Conservation (phyloP, 805 yeast species). For the Suhomyces sp. region DNA sequence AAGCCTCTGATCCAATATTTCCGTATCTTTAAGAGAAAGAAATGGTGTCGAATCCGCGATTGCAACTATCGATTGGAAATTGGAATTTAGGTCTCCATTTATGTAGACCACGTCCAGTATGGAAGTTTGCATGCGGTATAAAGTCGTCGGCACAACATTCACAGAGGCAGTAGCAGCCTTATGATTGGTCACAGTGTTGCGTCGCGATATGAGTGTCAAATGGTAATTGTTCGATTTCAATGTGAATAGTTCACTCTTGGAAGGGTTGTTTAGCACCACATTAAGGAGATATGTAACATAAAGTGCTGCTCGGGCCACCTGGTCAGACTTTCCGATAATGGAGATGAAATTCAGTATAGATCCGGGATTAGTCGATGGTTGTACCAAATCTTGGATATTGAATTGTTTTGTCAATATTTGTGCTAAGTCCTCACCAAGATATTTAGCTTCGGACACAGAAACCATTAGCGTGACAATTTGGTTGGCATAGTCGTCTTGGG, state of each 20-base stretch:
- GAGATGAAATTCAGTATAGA: slow-evolving; percentile 32
- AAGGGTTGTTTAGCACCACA: slow-evolving; percentile 27
- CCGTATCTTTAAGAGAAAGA: slow-evolving; percentile 11
- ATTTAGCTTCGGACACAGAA: slow-evolving; percentile 26
- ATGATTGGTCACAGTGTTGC: too few relatives aligned
- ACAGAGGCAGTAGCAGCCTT: not conserved
- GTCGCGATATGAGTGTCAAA: too few relatives aligned
- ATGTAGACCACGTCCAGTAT: not conserved
- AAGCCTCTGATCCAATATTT: slow-evolving; percentile 5
- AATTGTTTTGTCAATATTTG: slow-evolving; percentile 20
- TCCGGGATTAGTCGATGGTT: slow-evolving; percentile 24
- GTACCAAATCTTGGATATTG: slow-evolving; percentile 16
- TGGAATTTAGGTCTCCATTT: slow-evolving; percentile 1
- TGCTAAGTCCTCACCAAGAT: slow-evolving; percentile 18
- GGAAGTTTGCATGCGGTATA: not conserved
- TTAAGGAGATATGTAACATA: slow-evolving; percentile 26
- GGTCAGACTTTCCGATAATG: slow-evolving; percentile 25
- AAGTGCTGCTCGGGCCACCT: slow-evolving; percentile 24
- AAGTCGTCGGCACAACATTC: not conserved
- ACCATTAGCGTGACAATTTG: slow-evolving; percentile 17
- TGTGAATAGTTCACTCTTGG: slow-evolving; percentile 23
- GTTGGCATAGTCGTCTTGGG: slow-evolving; percentile 2
- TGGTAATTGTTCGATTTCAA: slow-evolving; percentile 33
- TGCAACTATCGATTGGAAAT: slow-evolving; percentile 1
- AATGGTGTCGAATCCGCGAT: too few relatives aligned